Conservation (phyloP, 208 protist species). For the Trypanosomatidae sp. region DNA sequence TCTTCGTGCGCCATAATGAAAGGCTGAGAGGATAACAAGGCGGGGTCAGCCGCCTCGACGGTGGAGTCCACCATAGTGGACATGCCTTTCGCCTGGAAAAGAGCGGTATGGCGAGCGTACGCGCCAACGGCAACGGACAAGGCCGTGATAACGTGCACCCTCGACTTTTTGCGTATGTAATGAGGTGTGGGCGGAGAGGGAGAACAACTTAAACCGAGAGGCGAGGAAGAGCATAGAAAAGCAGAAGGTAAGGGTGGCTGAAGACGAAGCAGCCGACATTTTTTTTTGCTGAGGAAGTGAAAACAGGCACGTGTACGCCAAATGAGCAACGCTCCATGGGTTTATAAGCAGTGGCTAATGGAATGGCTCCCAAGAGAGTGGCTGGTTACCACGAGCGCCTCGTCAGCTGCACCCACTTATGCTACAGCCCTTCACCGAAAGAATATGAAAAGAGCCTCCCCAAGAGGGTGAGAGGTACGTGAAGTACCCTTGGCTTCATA, state of each 20-base stretch:
- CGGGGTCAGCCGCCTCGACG: not conserved
- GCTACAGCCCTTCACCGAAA: not conserved
- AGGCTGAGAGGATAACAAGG: conserved; percentile 25
- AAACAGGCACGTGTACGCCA: not conserved
- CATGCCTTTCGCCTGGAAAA: not conserved
- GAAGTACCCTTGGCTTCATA: not conserved
- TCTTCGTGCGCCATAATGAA: conserved; percentile 65
- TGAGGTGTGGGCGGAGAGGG: not conserved
- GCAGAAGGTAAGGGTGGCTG: not conserved
- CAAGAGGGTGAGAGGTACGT: not conserved
- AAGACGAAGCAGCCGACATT: not conserved
- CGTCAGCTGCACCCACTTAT: not conserved
- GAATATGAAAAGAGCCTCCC: too few relatives aligned
- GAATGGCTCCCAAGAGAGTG: not conserved
- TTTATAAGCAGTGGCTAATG: not conserved
- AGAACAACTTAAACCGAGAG: not conserved
- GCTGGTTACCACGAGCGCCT: not conserved
- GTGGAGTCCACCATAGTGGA: not conserved
- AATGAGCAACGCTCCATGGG: not conserved
- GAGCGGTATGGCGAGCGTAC: not conserved
- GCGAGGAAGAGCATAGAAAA: not conserved
- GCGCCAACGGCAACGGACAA: not conserved
- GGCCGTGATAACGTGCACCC: not conserved
- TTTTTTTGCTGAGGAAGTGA: not conserved
- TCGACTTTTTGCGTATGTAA: not conserved